Base-by-base conservation (phyloP, 306 rosid genomes). In the Heteromeles arbutifolia region DNA sequence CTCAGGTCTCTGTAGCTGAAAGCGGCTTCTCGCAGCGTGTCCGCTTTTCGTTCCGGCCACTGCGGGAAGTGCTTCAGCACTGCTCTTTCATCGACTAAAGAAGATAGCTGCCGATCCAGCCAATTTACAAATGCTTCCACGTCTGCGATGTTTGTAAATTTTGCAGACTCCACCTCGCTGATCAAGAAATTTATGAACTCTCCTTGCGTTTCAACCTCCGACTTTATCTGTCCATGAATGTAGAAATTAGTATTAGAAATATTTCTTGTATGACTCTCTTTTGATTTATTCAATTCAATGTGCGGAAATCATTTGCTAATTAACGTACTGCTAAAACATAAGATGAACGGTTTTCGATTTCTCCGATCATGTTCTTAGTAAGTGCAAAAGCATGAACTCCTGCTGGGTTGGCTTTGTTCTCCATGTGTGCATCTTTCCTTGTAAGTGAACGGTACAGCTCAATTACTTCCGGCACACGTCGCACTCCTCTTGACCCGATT, bases 21-120 rank as follows among this genome's bases (percentile, higher is more conserved):
- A 19, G 99, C 88, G 3, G 98, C 97, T 82, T 96, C 99, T 4
- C 99, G 71, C 5, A 92, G 69, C 13, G 96, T 89, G 75, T 96
- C 98, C 4, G 92, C 97, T 77, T 92, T 92, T 74, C 88, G 80
- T 64, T 96, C 99, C 17, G 99, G 99, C 99, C 98, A 96, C 25
- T 79, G 87, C 0, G 91, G 92, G 77, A 95, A 96, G 81, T 96
- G 93, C 75, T 89, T 90, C 11, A 96, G 73, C 2, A 96, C 99
- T 21, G 98, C 92, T 8, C 94, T 79, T 79, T 96, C 98, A 74
- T 92, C 98, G 4, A 92, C 97, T 79, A 96, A 52, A 31, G 92
- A 85, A 4, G 94, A 90, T 4, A 96, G 75, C 54, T 92, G 90
- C 43, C 84, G 84, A 44, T 96, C 99, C 22, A 96, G 83, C 97